phyloP scores from a whole-genome alignment of 495 filamentous ascomycete genomes.

The Aspergillus carlsbadensis region DNA sequence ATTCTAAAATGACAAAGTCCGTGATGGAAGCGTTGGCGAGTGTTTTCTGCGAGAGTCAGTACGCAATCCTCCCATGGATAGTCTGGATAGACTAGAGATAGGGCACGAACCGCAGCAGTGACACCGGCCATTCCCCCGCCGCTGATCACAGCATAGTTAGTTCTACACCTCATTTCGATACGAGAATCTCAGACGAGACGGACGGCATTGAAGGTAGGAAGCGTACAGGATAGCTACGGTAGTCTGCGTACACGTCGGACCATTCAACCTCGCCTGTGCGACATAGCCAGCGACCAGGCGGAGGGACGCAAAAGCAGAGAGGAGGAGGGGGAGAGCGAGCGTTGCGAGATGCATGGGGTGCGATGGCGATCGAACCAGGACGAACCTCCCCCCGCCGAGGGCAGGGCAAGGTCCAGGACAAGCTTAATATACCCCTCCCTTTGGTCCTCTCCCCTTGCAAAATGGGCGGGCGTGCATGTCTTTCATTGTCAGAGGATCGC shows the following conservation, averaged over 20 bases:
- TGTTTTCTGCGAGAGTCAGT: constrained; percentile 51
- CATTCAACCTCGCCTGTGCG: constrained; percentile 14
- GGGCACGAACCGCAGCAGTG: constrained; percentile 58
- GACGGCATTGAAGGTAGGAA: too few relatives aligned
- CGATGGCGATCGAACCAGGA: not conserved
- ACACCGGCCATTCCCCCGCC: constrained; percentile 61
- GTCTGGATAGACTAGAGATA: not conserved
- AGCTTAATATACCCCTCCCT: not conserved
- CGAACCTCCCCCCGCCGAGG: too few relatives aligned
- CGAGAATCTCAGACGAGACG: too few relatives aligned
- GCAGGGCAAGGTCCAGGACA: not conserved
- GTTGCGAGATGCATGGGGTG: constrained; percentile 8
- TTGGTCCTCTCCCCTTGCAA: not conserved
- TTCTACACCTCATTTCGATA: not conserved
- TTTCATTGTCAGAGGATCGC: too few relatives aligned
- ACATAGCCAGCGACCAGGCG: constrained; percentile 23
- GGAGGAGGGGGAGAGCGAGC: not conserved
- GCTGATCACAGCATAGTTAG: constrained; percentile 12
- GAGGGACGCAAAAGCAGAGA: constrained; percentile 2
- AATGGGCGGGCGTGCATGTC: not conserved
- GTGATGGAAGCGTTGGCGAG: constrained; percentile 60
- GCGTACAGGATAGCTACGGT: constrained; percentile 39
- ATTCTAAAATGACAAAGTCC: constrained; percentile 72
- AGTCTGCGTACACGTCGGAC: constrained; percentile 36
- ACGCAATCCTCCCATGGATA: too few relatives aligned